A percentile compares a stretch with the other conserved stretches of the same genome.
Conservation (phyloP, 352 stramenopile species). For the Pythium grandisporangium region DNA sequence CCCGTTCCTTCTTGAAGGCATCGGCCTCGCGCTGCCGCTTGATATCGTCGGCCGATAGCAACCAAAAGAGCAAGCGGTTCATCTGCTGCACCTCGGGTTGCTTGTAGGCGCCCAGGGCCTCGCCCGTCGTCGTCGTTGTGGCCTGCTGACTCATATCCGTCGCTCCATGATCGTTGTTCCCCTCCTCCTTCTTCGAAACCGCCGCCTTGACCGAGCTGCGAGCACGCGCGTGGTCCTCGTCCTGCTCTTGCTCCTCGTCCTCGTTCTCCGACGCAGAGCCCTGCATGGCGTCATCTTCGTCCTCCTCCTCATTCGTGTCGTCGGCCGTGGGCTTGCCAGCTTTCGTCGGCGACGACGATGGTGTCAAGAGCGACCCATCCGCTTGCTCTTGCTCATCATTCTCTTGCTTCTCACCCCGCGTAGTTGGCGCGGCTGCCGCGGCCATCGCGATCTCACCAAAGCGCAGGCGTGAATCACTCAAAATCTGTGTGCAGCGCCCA, state of each 20-base stretch:
- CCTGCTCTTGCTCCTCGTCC: conserved; percentile 19
- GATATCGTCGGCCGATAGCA: conserved; percentile 79
- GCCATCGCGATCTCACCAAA: conserved; percentile 61
- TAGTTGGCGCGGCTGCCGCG: conserved; percentile 3
- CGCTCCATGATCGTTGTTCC: too few species aligned
- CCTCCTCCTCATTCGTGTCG: conserved; percentile 13
- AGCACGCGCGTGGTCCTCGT: conserved; percentile 16
- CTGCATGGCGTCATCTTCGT: conserved; percentile 34
- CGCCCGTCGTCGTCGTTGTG: conserved; percentile 2
- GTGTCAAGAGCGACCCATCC: too few species aligned
- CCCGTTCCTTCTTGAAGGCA: conserved; percentile 66
- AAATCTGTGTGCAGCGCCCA: conserved; percentile 74
- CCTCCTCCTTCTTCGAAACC: conserved; percentile 17
- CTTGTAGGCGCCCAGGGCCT: conserved; percentile 35
- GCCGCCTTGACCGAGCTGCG: conserved; percentile 13
- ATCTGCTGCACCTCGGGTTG: conserved; percentile 86
- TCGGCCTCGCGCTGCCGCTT: conserved; percentile 78
- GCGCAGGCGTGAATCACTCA: conserved; percentile 58
- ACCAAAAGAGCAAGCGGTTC: conserved; percentile 81
- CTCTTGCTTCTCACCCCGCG: not conserved
- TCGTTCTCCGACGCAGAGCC: conserved; percentile 32
- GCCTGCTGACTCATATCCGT: not conserved
- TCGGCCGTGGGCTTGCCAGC: too few species aligned
- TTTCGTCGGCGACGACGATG: too few species aligned
- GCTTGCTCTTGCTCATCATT: not conserved